Conservation (phyloP, 345 rosid genomes). For the Aquilaria sinensis region DNA sequence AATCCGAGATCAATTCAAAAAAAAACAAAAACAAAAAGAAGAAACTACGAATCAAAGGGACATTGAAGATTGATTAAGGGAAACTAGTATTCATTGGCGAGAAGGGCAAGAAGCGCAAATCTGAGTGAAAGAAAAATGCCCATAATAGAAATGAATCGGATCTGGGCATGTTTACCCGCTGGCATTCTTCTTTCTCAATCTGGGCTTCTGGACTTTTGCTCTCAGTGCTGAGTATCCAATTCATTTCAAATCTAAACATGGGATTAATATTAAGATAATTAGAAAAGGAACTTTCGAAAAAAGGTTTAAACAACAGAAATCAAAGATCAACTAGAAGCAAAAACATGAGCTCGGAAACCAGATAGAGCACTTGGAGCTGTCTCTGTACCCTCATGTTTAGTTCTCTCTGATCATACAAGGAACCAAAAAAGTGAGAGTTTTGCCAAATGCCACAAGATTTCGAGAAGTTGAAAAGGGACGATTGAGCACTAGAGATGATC, state of each 20-base stretch:
- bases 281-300: slow-evolving; percentile 16
- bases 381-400: slow-evolving; percentile 26
- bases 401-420: slow-evolving; percentile 2
- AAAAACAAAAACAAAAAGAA: too few relatives aligned
- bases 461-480: slow-evolving; percentile 46
- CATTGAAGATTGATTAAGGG: too few relatives aligned
- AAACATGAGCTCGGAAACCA: slow-evolving; percentile 25
- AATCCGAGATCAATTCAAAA: too few relatives aligned
- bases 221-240: too few relatives aligned
- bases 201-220: too few relatives aligned
- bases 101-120: too few relatives aligned
- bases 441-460: slow-evolving; percentile 81
- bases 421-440: slow-evolving; percentile 31
- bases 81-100: too few relatives aligned
- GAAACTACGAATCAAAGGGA: too few relatives aligned
- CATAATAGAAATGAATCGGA: too few relatives aligned
- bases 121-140: too few relatives aligned
- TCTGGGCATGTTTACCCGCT: too few relatives aligned
- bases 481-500: slow-evolving; percentile 95
- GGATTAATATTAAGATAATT: slow-evolving; percentile 1
- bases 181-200: too few relatives aligned
- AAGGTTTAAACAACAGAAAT: slow-evolving; percentile 9
- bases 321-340: background rate
- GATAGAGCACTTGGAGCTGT: slow-evolving; percentile 16
- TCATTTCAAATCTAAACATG: background rate